Evolutionary conservation across 106 monocot species (phyloP).

Genomic region (Acanthochlamys bracteata): DNA sequence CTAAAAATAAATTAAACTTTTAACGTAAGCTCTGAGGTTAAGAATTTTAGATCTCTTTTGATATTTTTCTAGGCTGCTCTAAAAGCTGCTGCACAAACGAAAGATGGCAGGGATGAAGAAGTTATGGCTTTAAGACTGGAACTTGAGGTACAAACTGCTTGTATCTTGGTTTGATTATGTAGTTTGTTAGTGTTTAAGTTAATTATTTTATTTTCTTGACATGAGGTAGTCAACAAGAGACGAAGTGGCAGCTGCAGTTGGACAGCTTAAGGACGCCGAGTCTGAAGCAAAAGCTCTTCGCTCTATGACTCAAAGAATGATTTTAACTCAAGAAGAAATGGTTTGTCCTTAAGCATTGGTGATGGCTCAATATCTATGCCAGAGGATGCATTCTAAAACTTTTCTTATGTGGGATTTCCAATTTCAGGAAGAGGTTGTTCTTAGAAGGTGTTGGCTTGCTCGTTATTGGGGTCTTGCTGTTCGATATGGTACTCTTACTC

Average conservation of each 20-base stretch:
- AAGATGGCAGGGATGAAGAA: constrained; percentile 84
- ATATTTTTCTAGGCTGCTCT: constrained; percentile 55
- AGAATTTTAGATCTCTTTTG: too few relatives aligned
- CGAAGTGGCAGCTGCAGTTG: constrained; percentile 34
- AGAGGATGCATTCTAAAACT: constrained; percentile 1
- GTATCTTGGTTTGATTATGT: background rate
- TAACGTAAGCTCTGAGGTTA: too few relatives aligned
- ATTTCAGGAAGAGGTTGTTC: constrained; percentile 88
- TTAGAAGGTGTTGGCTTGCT: constrained; percentile 97
- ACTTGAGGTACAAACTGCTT: constrained; percentile 35
- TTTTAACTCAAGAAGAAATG: constrained; percentile 93
- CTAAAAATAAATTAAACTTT: too few relatives aligned
- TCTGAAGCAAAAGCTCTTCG: constrained; percentile 63
- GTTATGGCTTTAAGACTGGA: constrained; percentile 46
- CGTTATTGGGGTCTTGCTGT: constrained; percentile 93
- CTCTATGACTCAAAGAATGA: constrained; percentile 77
- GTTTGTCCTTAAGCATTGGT: constrained; percentile 19
- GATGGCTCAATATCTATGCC: background rate
- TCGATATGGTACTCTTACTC: constrained; percentile 48
- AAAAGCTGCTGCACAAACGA: constrained; percentile 56
- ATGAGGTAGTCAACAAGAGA: constrained; percentile 57
- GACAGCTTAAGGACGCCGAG: constrained; percentile 71
- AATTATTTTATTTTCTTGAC: background rate
- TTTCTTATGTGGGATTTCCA: background rate
- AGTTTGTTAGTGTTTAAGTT: background rate